Percentiles rank a stretch among this genome's conserved stretches.
Conservation (phyloP, 345 rosid species). For the Clarkia xantiana region DNA sequence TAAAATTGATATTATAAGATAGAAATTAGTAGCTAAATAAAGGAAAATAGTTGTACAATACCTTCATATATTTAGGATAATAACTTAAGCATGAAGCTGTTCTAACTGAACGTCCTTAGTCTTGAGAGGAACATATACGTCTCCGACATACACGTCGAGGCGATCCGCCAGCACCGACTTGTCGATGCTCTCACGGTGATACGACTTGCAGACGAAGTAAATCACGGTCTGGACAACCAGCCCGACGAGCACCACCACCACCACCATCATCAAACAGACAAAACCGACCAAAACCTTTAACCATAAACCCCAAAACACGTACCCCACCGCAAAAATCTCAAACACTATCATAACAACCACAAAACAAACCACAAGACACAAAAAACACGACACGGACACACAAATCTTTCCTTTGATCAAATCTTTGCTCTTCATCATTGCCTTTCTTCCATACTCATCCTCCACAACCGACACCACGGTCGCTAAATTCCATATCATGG, state of each 20-base stretch:
- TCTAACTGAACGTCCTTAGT: constrained; percentile 28
- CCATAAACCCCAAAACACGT: constrained; percentile 5
- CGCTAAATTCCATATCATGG: constrained; percentile 32
- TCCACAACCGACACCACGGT: constrained; percentile 43
- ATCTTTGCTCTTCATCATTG: constrained; percentile 28
- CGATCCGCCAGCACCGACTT: constrained; percentile 32
- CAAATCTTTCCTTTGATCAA: constrained; percentile 33
- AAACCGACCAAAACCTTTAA: constrained; percentile 19
- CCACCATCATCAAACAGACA: constrained; percentile 24
- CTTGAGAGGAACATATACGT: constrained; percentile 26
- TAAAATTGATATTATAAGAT: too few relatives aligned
- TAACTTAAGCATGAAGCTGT: constrained; percentile 9
- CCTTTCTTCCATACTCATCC: constrained; percentile 25
- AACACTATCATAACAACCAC: constrained; percentile 8
- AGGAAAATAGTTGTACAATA: too few relatives aligned
- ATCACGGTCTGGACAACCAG: constrained; percentile 35
- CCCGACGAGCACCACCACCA: constrained; percentile 16
- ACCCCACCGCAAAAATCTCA: constrained; percentile 15
- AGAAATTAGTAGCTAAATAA: too few relatives aligned
- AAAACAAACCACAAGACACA: constrained; percentile 5
- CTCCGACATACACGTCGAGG: constrained; percentile 31
- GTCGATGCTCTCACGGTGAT: constrained; percentile 38
- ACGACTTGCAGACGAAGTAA: constrained; percentile 50
- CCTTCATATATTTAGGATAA: too few relatives aligned
- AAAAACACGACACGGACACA: constrained; percentile 3